Base-by-base conservation (phyloP, 805 yeast species). In the Torulaspora quercuum region DNA sequence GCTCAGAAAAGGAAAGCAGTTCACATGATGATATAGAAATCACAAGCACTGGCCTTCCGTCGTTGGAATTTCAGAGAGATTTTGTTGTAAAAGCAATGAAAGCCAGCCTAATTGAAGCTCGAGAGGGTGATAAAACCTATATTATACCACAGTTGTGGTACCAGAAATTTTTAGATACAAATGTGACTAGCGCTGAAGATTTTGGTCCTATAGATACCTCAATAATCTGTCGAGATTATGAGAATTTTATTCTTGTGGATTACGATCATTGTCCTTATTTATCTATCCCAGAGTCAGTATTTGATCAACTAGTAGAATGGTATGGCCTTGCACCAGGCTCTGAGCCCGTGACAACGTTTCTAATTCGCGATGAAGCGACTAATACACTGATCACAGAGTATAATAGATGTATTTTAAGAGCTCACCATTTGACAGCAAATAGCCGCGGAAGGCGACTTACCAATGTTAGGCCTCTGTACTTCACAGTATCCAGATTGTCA, bases 171-270 rank as follows among this genome's bases (percentile, higher is more conserved):
- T 51, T 73, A 17, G 56, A 63, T 25, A 44, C 55, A 5, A 52
- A 61, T 19, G 37, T 49, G 8, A 37, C 36, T 14, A 50, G 33
- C 58, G 52, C 34, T 41, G 46, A 8, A 47, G 63, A 52, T 5
- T 39, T 78, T 19, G 78, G 78, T 1, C 72, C 74, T 1, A 63
- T 80, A 17, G 67, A 73, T 51, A 69, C 75, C 14, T 39, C 53
- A 1, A 43, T 62, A 0, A 61, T 80, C 11, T 61, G 72, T n/a
- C 73, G 69, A 40, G 63, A 59, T 10, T 58, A 60, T 28, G 77
- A 77, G 1, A 57, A 68, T 22, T 65, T 76, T 41, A 62, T 67
- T 22, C 35, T 60, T 25, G 52, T 37, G 14, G 65, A 63, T 25
- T 47, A 51, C 44, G 33, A 44, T 13, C 19, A 37, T 11, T 31